Conservation (phyloP, 106 monocot genomes). For the Posidonia australis region DNA sequence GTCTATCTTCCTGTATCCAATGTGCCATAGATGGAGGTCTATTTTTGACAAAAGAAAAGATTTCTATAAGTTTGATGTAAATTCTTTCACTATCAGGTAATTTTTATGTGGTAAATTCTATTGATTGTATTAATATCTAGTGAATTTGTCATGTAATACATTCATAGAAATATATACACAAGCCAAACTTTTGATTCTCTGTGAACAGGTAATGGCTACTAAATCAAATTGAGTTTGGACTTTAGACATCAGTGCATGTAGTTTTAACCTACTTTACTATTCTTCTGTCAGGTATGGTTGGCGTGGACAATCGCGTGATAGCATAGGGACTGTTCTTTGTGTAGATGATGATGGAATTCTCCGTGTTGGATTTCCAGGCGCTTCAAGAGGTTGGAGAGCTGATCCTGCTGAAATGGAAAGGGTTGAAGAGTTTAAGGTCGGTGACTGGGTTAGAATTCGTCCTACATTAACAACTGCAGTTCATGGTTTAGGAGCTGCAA, state of each 20-base stretch:
- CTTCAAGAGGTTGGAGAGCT: constrained; percentile 98
- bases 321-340: constrained; percentile 98
- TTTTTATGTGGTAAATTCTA: too few relatives aligned
- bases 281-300: constrained; percentile 62
- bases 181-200: too few relatives aligned
- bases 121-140: too few relatives aligned
- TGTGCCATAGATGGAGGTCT: too few relatives aligned
- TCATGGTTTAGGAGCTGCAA: constrained; percentile 83
- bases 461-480: constrained; percentile 69
- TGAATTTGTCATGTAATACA: too few relatives aligned
- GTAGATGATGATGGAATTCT: constrained; percentile 99
- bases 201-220: too few relatives aligned
- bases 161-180: too few relatives aligned
- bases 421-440: constrained; percentile 98
- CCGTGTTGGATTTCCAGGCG: constrained; percentile 94
- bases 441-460: constrained; percentile 93
- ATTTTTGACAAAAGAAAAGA: too few relatives aligned
- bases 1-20: too few relatives aligned
- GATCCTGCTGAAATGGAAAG: constrained; percentile 99
- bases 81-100: too few relatives aligned
- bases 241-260: not conserved
- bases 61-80: too few relatives aligned
- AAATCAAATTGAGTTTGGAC: too few relatives aligned
- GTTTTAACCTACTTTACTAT: not conserved
- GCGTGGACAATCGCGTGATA: constrained; percentile 96